A percentile compares a stretch with the other conserved stretches of the same genome.
These are phyloP conservation scores for Cutaneotrichosporon cavernicola DNA, from an alignment of 1,284 basidiomycete species.

Conservation along the genomic window DNA sequence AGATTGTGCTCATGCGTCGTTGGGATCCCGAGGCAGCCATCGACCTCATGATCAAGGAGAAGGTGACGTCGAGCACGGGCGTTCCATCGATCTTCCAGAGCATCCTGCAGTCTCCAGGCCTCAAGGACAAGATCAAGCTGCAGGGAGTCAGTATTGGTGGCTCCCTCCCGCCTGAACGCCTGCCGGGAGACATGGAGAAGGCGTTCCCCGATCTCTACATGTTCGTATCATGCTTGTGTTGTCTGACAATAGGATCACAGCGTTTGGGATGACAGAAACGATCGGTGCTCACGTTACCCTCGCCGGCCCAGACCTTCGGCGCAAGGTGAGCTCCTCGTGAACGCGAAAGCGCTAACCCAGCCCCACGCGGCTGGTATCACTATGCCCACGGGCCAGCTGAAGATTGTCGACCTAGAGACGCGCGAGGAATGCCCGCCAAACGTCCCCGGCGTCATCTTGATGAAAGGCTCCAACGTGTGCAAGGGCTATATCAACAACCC, in stretches of 20 bases:
- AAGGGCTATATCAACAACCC: conserved; percentile 44
- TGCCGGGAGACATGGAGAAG: conserved; percentile 37
- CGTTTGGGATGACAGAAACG: conserved; percentile 50
- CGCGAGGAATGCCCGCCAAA: conserved; percentile 28
- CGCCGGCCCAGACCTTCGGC: conserved; percentile 33
- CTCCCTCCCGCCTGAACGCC: conserved; percentile 39
- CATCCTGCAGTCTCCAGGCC: conserved; percentile 36
- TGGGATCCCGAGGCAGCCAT: conserved; percentile 42
- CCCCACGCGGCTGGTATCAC: background rate
- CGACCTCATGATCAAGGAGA: conserved; percentile 35
- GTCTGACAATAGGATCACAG: conserved; percentile 25
- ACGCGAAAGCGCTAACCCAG: conserved; percentile 28
- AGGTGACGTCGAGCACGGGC: conserved; percentile 43
- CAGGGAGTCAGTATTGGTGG: conserved; percentile 45
- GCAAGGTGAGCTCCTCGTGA: background rate
- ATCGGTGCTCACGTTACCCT: conserved; percentile 43
- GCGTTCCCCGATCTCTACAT: conserved; percentile 27
- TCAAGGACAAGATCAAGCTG: conserved; percentile 32
- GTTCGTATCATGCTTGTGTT: background rate
- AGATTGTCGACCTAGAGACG: conserved; percentile 38
- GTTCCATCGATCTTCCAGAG: conserved; percentile 43
- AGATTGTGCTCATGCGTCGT: conserved; percentile 38
- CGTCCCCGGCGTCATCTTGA: conserved; percentile 36
- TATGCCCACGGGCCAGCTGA: conserved; percentile 19
- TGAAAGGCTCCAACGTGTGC: conserved; percentile 44